Evolutionary conservation across 768 basidiomycete species (phyloP).

Genomic region (Cytidiella melzeri): DNA sequence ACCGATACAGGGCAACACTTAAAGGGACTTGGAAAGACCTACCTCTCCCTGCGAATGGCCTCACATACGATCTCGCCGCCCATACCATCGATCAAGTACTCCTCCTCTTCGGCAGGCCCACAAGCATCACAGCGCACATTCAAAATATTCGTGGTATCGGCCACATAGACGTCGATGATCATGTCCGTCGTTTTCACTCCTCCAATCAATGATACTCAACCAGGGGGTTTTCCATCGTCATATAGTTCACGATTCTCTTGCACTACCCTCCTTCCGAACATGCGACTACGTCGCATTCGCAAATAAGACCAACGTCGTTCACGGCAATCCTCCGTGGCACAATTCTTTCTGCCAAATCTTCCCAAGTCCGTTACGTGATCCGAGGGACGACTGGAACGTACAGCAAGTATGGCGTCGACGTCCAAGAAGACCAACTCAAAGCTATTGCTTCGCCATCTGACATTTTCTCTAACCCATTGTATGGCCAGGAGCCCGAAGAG

Average conservation of each 20-base stretch:
- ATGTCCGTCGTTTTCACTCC: too few relatives aligned
- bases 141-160: slow-evolving; percentile 68
- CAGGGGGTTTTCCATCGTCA: too few relatives aligned
- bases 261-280: slow-evolving; percentile 30
- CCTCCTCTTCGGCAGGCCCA: slow-evolving; percentile 69
- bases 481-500: slow-evolving; percentile 57
- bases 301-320: slow-evolving; percentile 43
- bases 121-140: slow-evolving; percentile 59
- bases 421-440: slow-evolving; percentile 75
- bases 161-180: slow-evolving; percentile 59
- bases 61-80: slow-evolving; percentile 72
- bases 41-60: slow-evolving; percentile 52
- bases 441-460: slow-evolving; percentile 40
- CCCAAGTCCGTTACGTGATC: slow-evolving; percentile 66
- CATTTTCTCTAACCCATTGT: slow-evolving; percentile 37
- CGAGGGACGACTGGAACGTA: slow-evolving; percentile 69
- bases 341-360: slow-evolving; percentile 58
- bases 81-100: slow-evolving; percentile 79
- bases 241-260: slow-evolving; percentile 47
- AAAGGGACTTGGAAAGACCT: slow-evolving; percentile 81
- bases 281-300: slow-evolving; percentile 18
- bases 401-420: slow-evolving; percentile 70
- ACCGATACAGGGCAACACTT: slow-evolving; percentile 60
- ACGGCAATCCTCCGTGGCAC: slow-evolving; percentile 64
- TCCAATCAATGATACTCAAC: too few relatives aligned